Evolutionary conservation across 176 grass and related monocot species (phyloP), one percentile per base, ranked within the genome.

Genomic region (Metroxylon sagu): DNA sequence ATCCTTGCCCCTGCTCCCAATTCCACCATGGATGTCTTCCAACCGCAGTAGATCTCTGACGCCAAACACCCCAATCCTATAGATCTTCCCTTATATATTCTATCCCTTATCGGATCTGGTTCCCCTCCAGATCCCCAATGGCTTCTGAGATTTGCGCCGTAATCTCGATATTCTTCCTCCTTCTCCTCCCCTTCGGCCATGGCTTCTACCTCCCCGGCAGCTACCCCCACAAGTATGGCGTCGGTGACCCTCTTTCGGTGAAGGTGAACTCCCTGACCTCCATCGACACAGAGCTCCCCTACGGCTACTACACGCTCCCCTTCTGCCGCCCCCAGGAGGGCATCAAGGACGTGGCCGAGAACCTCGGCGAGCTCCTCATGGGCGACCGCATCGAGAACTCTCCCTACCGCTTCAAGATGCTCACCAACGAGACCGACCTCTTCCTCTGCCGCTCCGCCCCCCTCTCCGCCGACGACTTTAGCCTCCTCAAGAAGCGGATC

Each of bases 261-360:
- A 89, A 89, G 57, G 81, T 81, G 7, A 89, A 89, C 74, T 85
- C 86, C 1, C 77, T 89, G 31, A 89, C 81, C 35, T 89, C 81
- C 27, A 48, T 72, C 57, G 73, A 67, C 0, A 84, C 77, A 1
- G 83, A 84, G 77, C 73, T 89, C 26, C 86, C 86, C 1, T 89
- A 78, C 66, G 62, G 57, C 6, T 84, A 84, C 74, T 89, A 89
- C 74, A 68, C 77, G 30, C 81, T 84, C 49, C 85, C 86, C 35
- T 85, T 78, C 81, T 85, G 81, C 71, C 19, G 19, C 1, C 86
- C 77, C 53, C 62, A 25, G 14, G 77, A 55, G 0, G 86, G 81
- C 58, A 69, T 74, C 59, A 60, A 29, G 25, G 73, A 69, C 12
- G 72, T 74, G 49, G 81, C 86, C 26, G 77, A 89, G 77, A 84